These are phyloP conservation scores for Chamaecrista fasciculata DNA, from an alignment of 306 rosid species.

Conservation along the genomic window DNA sequence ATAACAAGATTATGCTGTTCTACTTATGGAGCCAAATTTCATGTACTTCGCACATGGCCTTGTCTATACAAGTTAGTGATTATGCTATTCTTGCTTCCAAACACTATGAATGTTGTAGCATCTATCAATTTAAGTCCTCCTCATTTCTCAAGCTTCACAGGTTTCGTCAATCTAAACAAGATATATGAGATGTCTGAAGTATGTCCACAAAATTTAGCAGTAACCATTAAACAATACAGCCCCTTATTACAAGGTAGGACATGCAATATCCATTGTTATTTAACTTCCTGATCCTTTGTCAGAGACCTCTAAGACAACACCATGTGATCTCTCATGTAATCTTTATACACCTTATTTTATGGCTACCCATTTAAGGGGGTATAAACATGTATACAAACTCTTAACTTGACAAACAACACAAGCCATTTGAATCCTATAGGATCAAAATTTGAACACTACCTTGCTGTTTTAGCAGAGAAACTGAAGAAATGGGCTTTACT, in stretches of 20 bases:
- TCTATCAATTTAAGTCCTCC: background rate
- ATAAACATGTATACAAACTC: background rate
- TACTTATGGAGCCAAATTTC: background rate
- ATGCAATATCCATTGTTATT: background rate
- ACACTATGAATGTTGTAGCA: background rate
- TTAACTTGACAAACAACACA: constrained; percentile 24
- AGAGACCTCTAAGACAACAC: constrained; percentile 5
- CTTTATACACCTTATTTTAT: background rate
- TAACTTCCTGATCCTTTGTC: no score
- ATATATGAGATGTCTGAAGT: constrained; percentile 24
- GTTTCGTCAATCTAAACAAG: background rate
- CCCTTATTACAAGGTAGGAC: background rate
- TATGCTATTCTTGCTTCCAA: background rate
- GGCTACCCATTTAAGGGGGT: background rate
- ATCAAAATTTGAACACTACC: background rate
- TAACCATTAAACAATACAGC: background rate
- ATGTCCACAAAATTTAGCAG: constrained; percentile 4
- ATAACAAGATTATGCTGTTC: no score
- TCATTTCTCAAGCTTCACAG: no score
- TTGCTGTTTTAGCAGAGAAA: no score
- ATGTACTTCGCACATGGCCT: background rate
- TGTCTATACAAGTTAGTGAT: background rate
- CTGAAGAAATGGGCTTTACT: constrained; percentile 31
- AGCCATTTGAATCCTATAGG: background rate
- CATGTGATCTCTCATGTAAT: background rate